phyloP scores from a whole-genome alignment of 192 early-diverging fungal species.

The Lobosporangium transversale region DNA sequence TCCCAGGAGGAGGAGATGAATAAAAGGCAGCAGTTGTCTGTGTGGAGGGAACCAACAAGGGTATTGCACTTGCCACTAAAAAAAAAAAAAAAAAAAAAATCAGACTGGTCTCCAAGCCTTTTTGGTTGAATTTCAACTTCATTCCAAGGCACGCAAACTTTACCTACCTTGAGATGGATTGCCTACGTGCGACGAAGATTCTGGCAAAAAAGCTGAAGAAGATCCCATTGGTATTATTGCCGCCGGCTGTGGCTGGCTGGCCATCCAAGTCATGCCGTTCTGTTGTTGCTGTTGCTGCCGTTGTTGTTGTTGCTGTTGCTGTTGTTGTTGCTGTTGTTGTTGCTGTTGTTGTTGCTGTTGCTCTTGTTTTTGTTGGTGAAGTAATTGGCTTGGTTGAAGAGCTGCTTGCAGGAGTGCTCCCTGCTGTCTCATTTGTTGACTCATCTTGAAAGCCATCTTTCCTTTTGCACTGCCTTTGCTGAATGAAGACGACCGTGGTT shows the following conservation, averaged over 20 bases:
- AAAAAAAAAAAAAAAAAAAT: background rate
- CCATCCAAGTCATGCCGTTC: background rate
- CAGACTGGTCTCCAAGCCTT: too few relatives aligned
- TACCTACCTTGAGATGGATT: background rate
- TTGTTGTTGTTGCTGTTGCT: constrained; percentile 13
- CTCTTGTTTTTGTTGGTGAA: background rate
- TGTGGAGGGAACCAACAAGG: background rate
- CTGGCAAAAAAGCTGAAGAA: background rate
- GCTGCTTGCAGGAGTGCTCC: constrained; percentile 6
- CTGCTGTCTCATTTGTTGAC: constrained; percentile 17
- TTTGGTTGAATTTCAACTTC: too few relatives aligned
- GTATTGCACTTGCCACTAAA: background rate
- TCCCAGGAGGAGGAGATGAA: too few relatives aligned
- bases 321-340: constrained; percentile 7
- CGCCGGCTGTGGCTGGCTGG: background rate
- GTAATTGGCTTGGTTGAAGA: constrained; percentile 2
- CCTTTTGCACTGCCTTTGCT: constrained; percentile 9
- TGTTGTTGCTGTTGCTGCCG: constrained; percentile 1
- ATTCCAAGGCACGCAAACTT: too few relatives aligned
- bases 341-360: constrained; percentile 19
- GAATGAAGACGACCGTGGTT: background rate
- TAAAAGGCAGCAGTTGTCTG: too few relatives aligned
- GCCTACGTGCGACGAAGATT: background rate
- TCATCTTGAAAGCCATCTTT: constrained; percentile 16
- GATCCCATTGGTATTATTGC: too few relatives aligned